Base-by-base conservation (phyloP, 1,284 basidiomycete species). In the Inonotus hispidus region DNA sequence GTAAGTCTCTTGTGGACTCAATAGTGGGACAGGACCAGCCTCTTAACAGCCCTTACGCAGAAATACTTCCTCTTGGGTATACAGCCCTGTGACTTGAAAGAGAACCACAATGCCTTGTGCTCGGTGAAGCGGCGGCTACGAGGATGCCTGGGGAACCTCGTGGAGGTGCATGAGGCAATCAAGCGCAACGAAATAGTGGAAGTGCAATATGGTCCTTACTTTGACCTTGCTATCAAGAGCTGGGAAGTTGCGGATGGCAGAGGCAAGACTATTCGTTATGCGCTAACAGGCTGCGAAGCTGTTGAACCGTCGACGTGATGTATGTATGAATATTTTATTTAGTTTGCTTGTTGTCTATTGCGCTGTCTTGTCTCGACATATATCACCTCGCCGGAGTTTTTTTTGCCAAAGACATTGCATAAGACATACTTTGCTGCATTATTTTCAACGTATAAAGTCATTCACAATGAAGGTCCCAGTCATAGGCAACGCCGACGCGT, bases 91-190 rank as follows among this genome's bases (percentile, higher is more conserved):
- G 62, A 65, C 52, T 39, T 65, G 19, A 43, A 35, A 38, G 54
- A 41, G 14, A 50, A 63, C 43, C 11, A 25, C 37, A 56, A 58
- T 32, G 32, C 37, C 14, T 45, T 63, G 11, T 14, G 21, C 27
- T 37, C 23, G 4, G 23, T 65, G 23, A 54, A 54, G 45, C 19
- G 29, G 8, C 46, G 56, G 23, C 38, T 65, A 27, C 49, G 47
- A 21, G 27, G 19, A 1, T 53, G 63, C 35, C 43, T 63, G 7
- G 62, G 62, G 14, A 63, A 63, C 50, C 37, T 65, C 19, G 50
- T 61, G 13, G 61, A 65, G 27, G 61, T 56, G 25, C 64, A 65
- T 35, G 64, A 63, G n/a, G 45, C 45, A 23, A 8, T 60, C 4
- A 60, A 59, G 39, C 32, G 45, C 16, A 19, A 47, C 19, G 55